phyloP scores from a whole-genome alignment of 2,329 filamentous ascomycete genomes.

The Calcarisporium arbuscula region DNA sequence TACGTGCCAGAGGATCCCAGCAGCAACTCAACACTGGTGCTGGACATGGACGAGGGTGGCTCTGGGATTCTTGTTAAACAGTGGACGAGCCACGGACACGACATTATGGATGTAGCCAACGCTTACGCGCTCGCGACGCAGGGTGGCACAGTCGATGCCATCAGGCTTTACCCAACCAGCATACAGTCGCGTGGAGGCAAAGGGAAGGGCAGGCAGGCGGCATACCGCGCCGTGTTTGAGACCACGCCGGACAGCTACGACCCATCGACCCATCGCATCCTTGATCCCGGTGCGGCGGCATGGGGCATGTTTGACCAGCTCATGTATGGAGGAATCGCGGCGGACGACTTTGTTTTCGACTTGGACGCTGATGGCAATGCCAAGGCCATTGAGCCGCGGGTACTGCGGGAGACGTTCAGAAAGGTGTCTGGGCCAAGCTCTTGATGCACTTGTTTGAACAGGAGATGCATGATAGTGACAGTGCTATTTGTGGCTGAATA shows the following conservation, averaged over 20 bases:
- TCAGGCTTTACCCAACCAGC: conserved; percentile 6
- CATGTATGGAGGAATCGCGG: conserved; percentile 11
- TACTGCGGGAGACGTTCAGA: conserved; percentile 4
- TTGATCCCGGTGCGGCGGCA: conserved; percentile 5
- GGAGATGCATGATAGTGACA: background rate
- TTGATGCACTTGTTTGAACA: background rate
- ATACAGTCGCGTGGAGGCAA: too few relatives aligned
- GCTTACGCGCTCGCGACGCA: conserved; percentile 7
- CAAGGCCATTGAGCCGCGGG: conserved; percentile 6
- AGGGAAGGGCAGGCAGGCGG: background rate
- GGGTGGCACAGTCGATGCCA: conserved; percentile 2
- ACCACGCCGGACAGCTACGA: background rate
- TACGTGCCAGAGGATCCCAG: background rate
- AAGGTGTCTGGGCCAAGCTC: background rate
- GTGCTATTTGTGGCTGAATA: too few relatives aligned
- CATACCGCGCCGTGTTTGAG: conserved; percentile 5
- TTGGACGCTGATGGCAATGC: conserved; percentile 1
- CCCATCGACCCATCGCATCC: background rate
- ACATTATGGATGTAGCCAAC: conserved; percentile 5
- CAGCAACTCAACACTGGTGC: conserved; percentile 5
- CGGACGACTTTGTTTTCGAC: conserved; percentile 13
- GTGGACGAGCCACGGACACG: conserved; percentile 8
- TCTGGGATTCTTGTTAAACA: conserved; percentile 7
- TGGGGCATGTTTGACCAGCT: conserved; percentile 10
- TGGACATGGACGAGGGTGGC: conserved; percentile 2